Conservation (phyloP, 805 yeast species). For the Pichia paraexigua region DNA sequence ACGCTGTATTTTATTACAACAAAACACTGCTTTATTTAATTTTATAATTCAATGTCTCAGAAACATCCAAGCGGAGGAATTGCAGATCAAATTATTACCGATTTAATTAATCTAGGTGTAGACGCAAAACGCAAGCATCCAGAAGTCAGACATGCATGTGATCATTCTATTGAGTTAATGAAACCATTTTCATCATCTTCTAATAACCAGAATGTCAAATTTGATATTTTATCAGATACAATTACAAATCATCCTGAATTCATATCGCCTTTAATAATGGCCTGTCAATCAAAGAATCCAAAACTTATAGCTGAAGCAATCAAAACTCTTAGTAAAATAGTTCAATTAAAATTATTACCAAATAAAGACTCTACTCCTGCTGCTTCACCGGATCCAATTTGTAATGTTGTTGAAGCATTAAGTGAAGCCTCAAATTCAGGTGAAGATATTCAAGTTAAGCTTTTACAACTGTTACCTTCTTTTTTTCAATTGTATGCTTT, state of each 20-base stretch:
- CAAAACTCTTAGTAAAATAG: slow-evolving; percentile 59
- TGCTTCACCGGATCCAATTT: slow-evolving; percentile 22
- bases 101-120: slow-evolving; percentile 49
- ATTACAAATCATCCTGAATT: slow-evolving; percentile 37
- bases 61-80: neutral
- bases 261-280: slow-evolving; percentile 59
- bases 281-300: slow-evolving; percentile 69
- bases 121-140: slow-evolving; percentile 67
- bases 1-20: neutral
- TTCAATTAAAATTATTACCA: slow-evolving; percentile 48
- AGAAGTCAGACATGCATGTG: slow-evolving; percentile 55
- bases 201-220: neutral
- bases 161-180: slow-evolving; percentile 41
- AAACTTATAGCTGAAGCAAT: slow-evolving; percentile 66
- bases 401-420: slow-evolving; percentile 56
- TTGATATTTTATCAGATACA: neutral
- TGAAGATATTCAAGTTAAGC: slow-evolving; percentile 72
- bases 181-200: slow-evolving; percentile 20
- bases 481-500: slow-evolving; percentile 57
- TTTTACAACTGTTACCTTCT: slow-evolving; percentile 74
- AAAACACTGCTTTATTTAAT: neutral
- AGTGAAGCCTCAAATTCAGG: slow-evolving; percentile 66
- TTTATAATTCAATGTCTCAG: neutral
- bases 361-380: slow-evolving; percentile 26
- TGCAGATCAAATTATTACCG: slow-evolving; percentile 28